Evolutionary conservation across 2,329 filamentous ascomycete genomes (phyloP), one percentile per base, ranked within the genome.

Genomic region (Claviceps quebecensis): DNA sequence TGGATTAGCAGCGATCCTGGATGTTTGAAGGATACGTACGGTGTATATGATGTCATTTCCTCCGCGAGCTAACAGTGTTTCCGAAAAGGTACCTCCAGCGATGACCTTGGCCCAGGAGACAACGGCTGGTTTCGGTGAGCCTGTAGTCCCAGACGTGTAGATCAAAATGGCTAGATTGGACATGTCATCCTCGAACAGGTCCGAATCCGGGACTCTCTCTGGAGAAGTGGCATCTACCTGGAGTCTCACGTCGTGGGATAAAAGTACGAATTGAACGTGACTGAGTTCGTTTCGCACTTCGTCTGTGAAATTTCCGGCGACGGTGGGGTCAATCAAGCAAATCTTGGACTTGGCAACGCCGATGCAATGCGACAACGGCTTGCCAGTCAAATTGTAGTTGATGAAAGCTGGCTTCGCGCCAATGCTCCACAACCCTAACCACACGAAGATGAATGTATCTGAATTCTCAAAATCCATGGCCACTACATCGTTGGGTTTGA

Each of bases 61-160:
- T 13, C 70, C 74, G n/a, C 86, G 69, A 5, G 70, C 68, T 36
- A 87, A 68, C 66, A 82, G 83, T 3, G 57, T 59, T 17, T 59
- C 58, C 0, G 59, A 55, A 45, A 63, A 55, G 34, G 53, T 62
- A 1, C 60, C 72, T 1, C 74, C 79, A 1, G 75, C 62, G 49
- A 74, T 74, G 50, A 76, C 67, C 62, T 89, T 89, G 22, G 68
- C 71, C 83, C 83, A 88, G n/a, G 80, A 80, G 1, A 89, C 77
- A 47, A 89, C 80, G 11, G 85, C 86, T 0, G 84, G 79, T 62
- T 94, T 94, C 9, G 88, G 87, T 56, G 94, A 69, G 1, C 88
- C 88, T 0, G 88, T 94, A 0, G 88, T 94, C 17, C 88, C 88
- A 34, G 84, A 88, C 0, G 88, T 94, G 65, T 86, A 94, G 57